Conservation (phyloP, 176 grass and related monocot species). For the Avena sativa region DNA sequence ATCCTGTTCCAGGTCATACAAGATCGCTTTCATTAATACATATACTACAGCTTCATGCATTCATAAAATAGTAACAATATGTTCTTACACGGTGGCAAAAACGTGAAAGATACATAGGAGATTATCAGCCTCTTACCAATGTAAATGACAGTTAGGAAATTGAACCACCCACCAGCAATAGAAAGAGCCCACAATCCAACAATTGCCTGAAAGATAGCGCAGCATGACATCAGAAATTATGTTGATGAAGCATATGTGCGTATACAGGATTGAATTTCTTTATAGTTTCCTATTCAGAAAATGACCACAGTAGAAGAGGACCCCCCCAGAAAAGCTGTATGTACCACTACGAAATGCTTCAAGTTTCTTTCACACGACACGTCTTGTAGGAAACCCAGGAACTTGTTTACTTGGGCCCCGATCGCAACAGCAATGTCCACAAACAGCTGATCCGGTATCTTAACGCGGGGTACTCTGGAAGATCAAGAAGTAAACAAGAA, state of each 20-base stretch:
- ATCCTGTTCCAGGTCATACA: conserved; percentile 57
- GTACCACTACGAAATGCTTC: conserved; percentile 85
- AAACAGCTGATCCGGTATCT: conserved; percentile 75
- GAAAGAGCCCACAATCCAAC: conserved; percentile 70
- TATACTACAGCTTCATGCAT: neutral
- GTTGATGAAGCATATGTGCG: no score
- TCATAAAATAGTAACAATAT: neutral
- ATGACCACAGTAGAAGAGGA: neutral
- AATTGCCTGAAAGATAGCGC: conserved; percentile 57
- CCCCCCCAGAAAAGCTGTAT: neutral
- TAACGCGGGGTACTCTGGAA: conserved; percentile 67
- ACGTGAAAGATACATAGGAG: neutral
- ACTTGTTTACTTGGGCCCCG: conserved; percentile 66
- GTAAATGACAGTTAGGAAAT: conserved; percentile 89
- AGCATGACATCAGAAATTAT: neutral
- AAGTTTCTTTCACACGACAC: conserved; percentile 80
- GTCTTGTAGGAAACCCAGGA: conserved; percentile 76
- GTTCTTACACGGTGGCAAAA: neutral
- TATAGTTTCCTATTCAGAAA: neutral
- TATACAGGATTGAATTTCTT: no score
- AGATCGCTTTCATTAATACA: conserved; percentile 18
- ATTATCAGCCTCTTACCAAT: conserved; percentile 58
- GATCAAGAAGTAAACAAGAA: conserved; percentile 40
- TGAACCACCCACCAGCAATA: conserved; percentile 86
- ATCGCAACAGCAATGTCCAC: conserved; percentile 67